phyloP scores from a whole-genome alignment of 1,284 basidiomycete genomes.

The Meira miltonrushii region DNA sequence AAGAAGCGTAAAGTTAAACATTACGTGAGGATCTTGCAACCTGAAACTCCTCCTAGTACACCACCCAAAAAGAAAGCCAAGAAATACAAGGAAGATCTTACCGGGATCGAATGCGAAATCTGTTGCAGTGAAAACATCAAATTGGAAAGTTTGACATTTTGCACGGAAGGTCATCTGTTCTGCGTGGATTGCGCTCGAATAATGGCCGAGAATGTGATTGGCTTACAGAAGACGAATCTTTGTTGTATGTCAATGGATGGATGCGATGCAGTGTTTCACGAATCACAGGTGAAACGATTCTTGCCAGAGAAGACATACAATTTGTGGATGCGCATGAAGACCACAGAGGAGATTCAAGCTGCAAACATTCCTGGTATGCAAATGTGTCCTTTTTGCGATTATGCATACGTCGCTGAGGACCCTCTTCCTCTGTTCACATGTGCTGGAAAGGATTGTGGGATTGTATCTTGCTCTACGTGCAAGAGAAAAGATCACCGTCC shows the following conservation, averaged over 20 bases:
- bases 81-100: too few relatives aligned
- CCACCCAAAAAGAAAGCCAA: too few relatives aligned
- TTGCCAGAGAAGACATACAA: background rate
- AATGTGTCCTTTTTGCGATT: constrained; percentile 3
- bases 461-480: background rate
- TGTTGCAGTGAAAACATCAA: background rate
- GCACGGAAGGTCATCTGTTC: background rate
- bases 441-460: background rate
- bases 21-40: too few relatives aligned
- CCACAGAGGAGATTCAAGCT: background rate
- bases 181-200: background rate
- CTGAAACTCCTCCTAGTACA: too few relatives aligned
- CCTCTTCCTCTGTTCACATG: background rate
- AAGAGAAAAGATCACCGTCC: background rate
- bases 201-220: background rate
- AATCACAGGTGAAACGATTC: background rate
- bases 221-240: background rate
- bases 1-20: too few relatives aligned
- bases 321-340: background rate
- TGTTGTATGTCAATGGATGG: constrained; percentile 2
- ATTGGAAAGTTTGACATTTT: background rate
- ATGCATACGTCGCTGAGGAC: background rate
- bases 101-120: background rate
- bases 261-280: background rate
- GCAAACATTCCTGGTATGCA: background rate